Conservation (phyloP, 2,329 filamentous ascomycete genomes). For the Clonostachys rosea region DNA sequence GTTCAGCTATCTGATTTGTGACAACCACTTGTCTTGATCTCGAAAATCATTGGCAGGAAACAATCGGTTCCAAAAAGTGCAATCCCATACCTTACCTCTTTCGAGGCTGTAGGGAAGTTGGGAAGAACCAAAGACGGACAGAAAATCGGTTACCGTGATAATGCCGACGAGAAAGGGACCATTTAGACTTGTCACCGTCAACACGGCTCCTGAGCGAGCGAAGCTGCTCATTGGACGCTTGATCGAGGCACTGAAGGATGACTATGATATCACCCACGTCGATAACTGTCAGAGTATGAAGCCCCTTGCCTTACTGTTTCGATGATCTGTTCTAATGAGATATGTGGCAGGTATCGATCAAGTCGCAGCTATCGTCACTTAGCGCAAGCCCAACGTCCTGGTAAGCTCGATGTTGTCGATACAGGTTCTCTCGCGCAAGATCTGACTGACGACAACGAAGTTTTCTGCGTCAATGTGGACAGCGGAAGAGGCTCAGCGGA, state of each 20-base stretch:
- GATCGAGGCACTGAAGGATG: slow-evolving; percentile 55
- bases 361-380: slow-evolving; percentile 45
- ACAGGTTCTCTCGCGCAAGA: no score
- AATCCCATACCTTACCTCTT: no score
- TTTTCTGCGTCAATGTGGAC: slow-evolving; percentile 55
- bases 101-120: no score
- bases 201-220: slow-evolving; percentile 62
- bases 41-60: no score
- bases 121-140: no score
- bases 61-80: no score
- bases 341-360: slow-evolving; percentile 41
- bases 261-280: slow-evolving; percentile 58
- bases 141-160: no score
- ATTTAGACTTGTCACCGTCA: slow-evolving; percentile 62
- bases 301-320: slow-evolving; percentile 1
- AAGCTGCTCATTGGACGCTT: slow-evolving; percentile 57
- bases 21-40: no score
- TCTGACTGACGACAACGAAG: slow-evolving; percentile 19
- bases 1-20: no score
- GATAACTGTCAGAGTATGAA: slow-evolving; percentile 57
- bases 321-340: background rate
- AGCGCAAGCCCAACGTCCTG: slow-evolving; percentile 19
- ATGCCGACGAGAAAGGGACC: slow-evolving; percentile 38
- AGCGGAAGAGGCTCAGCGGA: slow-evolving; percentile 37
- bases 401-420: slow-evolving; percentile 6